Percentiles rank a stretch among this genome's conserved stretches.
These are phyloP conservation scores for Persicaria tinctoria DNA, from an alignment of 148 eudicot genomes.

Conservation along the genomic window DNA sequence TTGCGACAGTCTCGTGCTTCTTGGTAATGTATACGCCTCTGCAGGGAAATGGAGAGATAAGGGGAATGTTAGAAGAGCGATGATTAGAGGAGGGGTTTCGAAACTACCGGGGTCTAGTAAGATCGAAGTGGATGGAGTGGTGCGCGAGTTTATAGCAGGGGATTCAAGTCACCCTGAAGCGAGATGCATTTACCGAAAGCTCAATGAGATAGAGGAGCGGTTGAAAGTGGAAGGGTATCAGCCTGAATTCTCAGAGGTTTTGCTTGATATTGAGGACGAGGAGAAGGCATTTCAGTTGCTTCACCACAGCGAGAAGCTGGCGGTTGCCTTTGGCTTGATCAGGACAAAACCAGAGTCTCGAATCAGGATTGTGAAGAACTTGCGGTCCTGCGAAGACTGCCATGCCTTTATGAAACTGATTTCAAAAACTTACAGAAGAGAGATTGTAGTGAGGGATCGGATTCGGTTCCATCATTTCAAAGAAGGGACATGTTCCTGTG, in stretches of 20 bases:
- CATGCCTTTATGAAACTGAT: slow-evolving; percentile 42
- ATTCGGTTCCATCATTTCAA: slow-evolving; percentile 46
- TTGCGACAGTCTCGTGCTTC: slow-evolving; percentile 30
- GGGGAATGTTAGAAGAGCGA: slow-evolving; percentile 28
- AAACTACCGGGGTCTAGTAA: slow-evolving; percentile 41
- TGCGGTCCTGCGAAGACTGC: slow-evolving; percentile 42
- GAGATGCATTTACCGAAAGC: slow-evolving; percentile 23
- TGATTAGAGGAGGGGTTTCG: slow-evolving; percentile 29
- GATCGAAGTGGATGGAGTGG: slow-evolving; percentile 32
- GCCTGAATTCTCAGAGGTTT: slow-evolving; percentile 34
- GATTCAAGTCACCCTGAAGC: slow-evolving; percentile 33
- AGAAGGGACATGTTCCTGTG: slow-evolving; percentile 40
- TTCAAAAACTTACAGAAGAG: slow-evolving; percentile 30
- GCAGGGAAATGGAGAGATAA: slow-evolving; percentile 41
- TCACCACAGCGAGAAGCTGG: slow-evolving; percentile 54
- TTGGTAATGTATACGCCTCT: slow-evolving; percentile 39
- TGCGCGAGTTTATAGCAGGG: slow-evolving; percentile 39
- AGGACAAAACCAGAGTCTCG: slow-evolving; percentile 26
- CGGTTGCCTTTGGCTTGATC: slow-evolving; percentile 38
- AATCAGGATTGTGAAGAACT: slow-evolving; percentile 42
- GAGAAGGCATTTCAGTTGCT: slow-evolving; percentile 37
- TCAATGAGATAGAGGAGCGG: slow-evolving; percentile 29
- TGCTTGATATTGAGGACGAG: slow-evolving; percentile 42
- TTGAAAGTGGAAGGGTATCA: slow-evolving; percentile 33
- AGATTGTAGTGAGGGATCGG: slow-evolving; percentile 42